These are phyloP conservation scores for Apiotrichum gracile DNA, from an alignment of 1,284 basidiomycete species.

Conservation along the genomic window DNA sequence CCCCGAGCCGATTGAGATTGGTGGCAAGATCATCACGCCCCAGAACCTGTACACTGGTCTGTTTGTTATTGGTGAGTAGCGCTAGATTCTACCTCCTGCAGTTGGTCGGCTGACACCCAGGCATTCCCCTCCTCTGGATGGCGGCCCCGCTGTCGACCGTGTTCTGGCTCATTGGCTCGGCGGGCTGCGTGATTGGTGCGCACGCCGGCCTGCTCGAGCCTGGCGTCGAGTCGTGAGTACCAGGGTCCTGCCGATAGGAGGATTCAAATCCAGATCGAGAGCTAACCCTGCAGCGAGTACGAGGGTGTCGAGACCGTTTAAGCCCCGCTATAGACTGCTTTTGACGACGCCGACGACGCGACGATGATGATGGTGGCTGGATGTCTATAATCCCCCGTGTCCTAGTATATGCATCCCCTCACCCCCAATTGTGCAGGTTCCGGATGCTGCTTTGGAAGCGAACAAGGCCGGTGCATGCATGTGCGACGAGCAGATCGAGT, in stretches of 20 bases:
- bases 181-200: constrained; percentile 48
- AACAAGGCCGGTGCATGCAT: too few relatives aligned
- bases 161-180: constrained; percentile 48
- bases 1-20: constrained; percentile 49
- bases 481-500: too few relatives aligned
- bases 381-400: too few relatives aligned
- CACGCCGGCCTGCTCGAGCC: constrained; percentile 55
- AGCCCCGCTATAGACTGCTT: background rate
- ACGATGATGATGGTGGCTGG: too few relatives aligned
- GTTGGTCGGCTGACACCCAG: constrained; percentile 17
- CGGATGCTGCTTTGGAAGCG: too few relatives aligned
- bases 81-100: background rate
- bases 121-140: constrained; percentile 46
- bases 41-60: constrained; percentile 60
- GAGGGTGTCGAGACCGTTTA: constrained; percentile 36
- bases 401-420: too few relatives aligned
- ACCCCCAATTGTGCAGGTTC: too few relatives aligned
- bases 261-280: background rate
- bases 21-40: constrained; percentile 50
- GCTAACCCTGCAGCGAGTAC: constrained; percentile 28
- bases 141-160: constrained; percentile 46
- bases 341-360: too few relatives aligned
- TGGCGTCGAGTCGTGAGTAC: constrained; percentile 46
- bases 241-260: too few relatives aligned
- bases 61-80: constrained; percentile 41